phyloP scores from a whole-genome alignment of 106 monocot species.

The Xerophyta viscosa region DNA sequence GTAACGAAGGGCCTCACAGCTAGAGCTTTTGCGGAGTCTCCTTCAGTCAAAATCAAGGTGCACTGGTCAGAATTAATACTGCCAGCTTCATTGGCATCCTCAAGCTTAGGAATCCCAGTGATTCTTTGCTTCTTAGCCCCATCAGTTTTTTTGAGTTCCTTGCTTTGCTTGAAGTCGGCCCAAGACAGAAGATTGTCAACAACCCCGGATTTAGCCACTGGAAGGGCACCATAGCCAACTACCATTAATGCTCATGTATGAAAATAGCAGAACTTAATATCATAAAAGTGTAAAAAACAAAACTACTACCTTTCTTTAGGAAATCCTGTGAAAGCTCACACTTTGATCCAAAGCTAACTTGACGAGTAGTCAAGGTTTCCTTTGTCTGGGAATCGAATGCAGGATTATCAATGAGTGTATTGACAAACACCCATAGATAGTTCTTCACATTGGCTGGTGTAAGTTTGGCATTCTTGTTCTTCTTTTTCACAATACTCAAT shows the following conservation, averaged over 20 bases:
- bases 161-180: slow-evolving; percentile 96
- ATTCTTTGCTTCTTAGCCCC: slow-evolving; percentile 81
- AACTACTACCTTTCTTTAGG: slow-evolving; percentile 94
- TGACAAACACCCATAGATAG: slow-evolving; percentile 97
- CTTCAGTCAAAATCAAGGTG: slow-evolving; percentile 94
- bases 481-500: slow-evolving; percentile 72
- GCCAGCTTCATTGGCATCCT: slow-evolving; percentile 97
- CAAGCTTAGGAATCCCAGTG: slow-evolving; percentile 78
- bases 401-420: slow-evolving; percentile 91
- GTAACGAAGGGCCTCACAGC: slow-evolving; percentile 38
- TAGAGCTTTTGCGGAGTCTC: slow-evolving; percentile 99
- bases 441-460: slow-evolving; percentile 78
- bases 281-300: neutral
- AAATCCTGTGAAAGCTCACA: slow-evolving; percentile 84
- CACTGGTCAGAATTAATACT: slow-evolving; percentile 77
- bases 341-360: slow-evolving; percentile 90
- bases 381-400: slow-evolving; percentile 99
- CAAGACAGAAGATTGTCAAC: slow-evolving; percentile 70
- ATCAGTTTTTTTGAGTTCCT: slow-evolving; percentile 96
- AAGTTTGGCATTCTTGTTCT: slow-evolving; percentile 91
- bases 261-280: too few relatives aligned
- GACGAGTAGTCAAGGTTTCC: slow-evolving; percentile 98
- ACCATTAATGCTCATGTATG: too few relatives aligned
- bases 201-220: slow-evolving; percentile 83
- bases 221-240: neutral